Conservation (phyloP, 2,329 filamentous ascomycete species). For the Phialophora expanda region DNA sequence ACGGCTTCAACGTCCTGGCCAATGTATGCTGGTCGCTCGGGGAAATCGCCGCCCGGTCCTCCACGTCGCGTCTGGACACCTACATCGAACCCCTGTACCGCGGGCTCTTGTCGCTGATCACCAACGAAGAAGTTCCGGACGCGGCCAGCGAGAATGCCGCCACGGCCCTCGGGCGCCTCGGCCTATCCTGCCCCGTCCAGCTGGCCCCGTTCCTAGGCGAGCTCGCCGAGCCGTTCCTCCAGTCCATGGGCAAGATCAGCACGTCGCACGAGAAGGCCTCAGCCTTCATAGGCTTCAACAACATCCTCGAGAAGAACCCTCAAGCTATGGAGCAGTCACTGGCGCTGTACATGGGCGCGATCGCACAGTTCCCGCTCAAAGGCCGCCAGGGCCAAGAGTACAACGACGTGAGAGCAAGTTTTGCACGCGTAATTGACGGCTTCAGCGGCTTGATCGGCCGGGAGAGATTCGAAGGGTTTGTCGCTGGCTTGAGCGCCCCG, state of each 20-base stretch:
- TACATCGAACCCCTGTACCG: slow-evolving; percentile 79
- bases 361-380: slow-evolving; percentile 72
- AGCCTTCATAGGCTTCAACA: slow-evolving; percentile 87
- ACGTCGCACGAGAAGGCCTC: slow-evolving; percentile 93
- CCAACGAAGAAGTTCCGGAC: slow-evolving; percentile 81
- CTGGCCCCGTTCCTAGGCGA: slow-evolving; percentile 78
- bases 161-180: slow-evolving; percentile 86
- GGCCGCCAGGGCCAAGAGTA: slow-evolving; percentile 66
- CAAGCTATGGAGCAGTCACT: slow-evolving; percentile 88
- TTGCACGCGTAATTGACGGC: slow-evolving; percentile 70
- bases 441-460: slow-evolving; percentile 53
- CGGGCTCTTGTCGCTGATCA: slow-evolving; percentile 79
- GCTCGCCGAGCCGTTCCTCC: slow-evolving; percentile 82
- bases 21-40: slow-evolving; percentile 98
- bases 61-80: slow-evolving; percentile 62
- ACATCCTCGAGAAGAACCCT: slow-evolving; percentile 83
- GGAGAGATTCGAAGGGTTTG: slow-evolving; percentile 31
- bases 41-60: slow-evolving; percentile 83
- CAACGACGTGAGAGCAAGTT: slow-evolving; percentile 63
- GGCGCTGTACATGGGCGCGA: slow-evolving; percentile 79
- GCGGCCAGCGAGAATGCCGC: slow-evolving; percentile 93
- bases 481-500: slow-evolving; percentile 26
- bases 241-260: slow-evolving; percentile 80
- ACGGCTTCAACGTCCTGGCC: slow-evolving; percentile 90
- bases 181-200: slow-evolving; percentile 75